Evolutionary conservation across 139 green algal species (phyloP), one percentile per base, ranked within the genome.

Genomic region (Closterium sp.): DNA sequence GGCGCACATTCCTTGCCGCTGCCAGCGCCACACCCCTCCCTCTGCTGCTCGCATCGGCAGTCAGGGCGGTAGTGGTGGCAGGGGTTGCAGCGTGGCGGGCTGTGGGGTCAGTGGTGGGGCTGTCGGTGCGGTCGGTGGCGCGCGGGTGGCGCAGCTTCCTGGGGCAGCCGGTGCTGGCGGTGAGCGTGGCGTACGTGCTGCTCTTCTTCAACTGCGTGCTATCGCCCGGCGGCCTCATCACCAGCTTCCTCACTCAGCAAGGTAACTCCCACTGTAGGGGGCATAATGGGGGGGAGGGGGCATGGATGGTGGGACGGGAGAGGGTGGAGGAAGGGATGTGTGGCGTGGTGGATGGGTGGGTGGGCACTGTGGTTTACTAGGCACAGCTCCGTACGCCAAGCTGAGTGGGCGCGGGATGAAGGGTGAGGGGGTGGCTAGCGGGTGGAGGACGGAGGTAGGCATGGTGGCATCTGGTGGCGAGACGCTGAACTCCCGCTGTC

Each of bases 121-220:
- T 69, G 43, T 69, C 43, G 16, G 64, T 91, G 4, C 23, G 33
- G 33, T 64, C 88, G n/a, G 33, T 85, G 28, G 2, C 84, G 38
- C 89, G 90, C 23, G 91, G 91, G 5, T 94, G 92, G 92, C 34
- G 21, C 3, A 30, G 90, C 10, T 94, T 88, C 23, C 55, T 94
- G 4, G 34, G 43, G 55, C 92, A 94, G 84, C 92, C 92, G 30
- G 90, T 94, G 69, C 81, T 94, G 30, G 43, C 92, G 0, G 91
- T 93, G 9, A 95, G 91, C 23, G 10, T 94, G 30, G 91, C 92
- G 21, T 94, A 94, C 35, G 90, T 95, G 16, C 34, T 94, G 35
- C 92, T 94, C 35, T 94, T 87, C 86, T 94, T 94, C 91, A 94
- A 94, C 88, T 32, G 43, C n/a, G 92, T 95, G 33, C 91, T 94